Base-by-base conservation (phyloP, 2,329 filamentous ascomycete species). In the Ophiocordyceps camponoti-saundersi region DNA sequence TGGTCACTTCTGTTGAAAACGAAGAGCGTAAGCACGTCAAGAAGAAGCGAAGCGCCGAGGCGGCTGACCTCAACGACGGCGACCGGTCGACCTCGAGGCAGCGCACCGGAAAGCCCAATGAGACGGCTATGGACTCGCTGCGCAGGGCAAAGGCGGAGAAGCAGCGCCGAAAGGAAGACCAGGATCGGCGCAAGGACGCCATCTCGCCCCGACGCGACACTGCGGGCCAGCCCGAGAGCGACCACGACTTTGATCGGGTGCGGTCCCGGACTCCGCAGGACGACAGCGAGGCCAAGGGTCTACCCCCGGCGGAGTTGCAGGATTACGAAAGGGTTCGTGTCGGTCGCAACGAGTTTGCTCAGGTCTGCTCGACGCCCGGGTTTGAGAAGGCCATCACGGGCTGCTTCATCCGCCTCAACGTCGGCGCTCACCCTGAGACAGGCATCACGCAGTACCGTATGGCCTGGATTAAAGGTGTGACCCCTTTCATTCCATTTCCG, bases 291-390 rank as follows among this genome's bases (percentile, higher is more conserved):
- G 73, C 73, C 13, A 77, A 78, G 23, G 78, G 83, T 36, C 67
- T 92, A 26, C 77, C 78, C 15, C 81, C 80, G 23, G 79, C 85
- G 2, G 79, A 83, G 34, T 69, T 95, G 20, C 74, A 73, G n/a
- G 87, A 96, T 61, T 79, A 90, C 53, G 84, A 96, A 59, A 79
- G 85, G 45, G 78, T 90, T 46, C 79, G 87, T 48, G 76, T 98
- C 49, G 86, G 89, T 45, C 79, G 92, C 51, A 83, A 77, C 53
- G 85, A 88, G 57, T 95, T 98, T 61, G 82, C 84, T 7, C 80
- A 90, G 57, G 83, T 95, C 47, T 95, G 88, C 71, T 95, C 94
- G 67, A 90, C 89, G 55, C 92, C 92, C 12, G 82, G 82, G 4
- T 95, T 98, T 54, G 85, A 94, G 48, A 69, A 83, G 10, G 75